phyloP scores from a whole-genome alignment of 83 land plant genomes.

The Picea engelmannii region DNA sequence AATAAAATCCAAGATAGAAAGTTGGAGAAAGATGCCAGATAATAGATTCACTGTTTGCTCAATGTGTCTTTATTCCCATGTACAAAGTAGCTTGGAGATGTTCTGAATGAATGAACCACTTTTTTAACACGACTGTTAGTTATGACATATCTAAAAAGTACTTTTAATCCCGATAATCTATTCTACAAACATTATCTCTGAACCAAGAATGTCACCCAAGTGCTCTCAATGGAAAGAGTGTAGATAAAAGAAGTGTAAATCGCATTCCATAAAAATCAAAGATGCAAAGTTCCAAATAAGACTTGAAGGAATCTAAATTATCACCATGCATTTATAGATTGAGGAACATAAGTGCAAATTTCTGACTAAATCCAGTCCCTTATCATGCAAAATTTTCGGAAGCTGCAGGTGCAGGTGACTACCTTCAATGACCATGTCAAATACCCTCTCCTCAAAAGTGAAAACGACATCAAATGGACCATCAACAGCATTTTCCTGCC shows the following conservation, averaged over 20 bases:
- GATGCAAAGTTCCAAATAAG: neutral
- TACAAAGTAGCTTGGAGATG: too few species aligned
- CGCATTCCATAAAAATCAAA: neutral
- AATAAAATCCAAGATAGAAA: too few species aligned
- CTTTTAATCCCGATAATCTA: neutral
- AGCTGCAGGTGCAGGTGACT: neutral
- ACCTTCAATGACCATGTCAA: constrained; percentile 95
- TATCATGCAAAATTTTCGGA: too few species aligned
- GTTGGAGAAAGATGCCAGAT: too few species aligned
- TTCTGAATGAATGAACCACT: too few species aligned
- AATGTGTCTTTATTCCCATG: too few species aligned
- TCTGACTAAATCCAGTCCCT: too few species aligned
- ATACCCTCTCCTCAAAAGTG: constrained; percentile 95
- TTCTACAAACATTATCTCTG: neutral
- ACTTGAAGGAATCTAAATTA: neutral
- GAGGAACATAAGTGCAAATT: too few species aligned
- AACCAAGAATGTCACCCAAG: neutral
- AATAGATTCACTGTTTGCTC: too few species aligned
- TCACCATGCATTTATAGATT: neutral
- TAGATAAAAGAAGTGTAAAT: neutral
- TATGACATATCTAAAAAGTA: neutral
- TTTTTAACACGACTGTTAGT: neutral
- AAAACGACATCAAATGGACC: constrained; percentile 92
- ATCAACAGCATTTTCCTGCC: constrained; percentile 96
- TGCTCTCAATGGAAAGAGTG: neutral